phyloP scores from a whole-genome alignment of 2,329 filamentous ascomycete species.

The Fusarium oxysporum region DNA sequence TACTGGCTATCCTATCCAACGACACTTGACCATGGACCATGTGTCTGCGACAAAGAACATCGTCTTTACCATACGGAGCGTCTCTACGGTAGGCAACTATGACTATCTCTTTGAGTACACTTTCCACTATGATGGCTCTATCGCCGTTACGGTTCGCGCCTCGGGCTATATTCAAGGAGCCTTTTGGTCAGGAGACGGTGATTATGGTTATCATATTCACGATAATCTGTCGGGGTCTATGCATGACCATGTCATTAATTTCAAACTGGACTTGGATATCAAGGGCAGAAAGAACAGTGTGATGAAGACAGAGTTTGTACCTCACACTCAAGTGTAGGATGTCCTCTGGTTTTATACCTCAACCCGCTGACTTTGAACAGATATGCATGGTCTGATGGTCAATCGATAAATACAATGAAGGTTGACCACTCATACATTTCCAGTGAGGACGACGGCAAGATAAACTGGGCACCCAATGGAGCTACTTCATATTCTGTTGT shows the following conservation, averaged over 20 bases:
- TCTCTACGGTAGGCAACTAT: conserved; percentile 66
- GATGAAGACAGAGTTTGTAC: conserved; percentile 50
- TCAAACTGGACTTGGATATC: conserved; percentile 66
- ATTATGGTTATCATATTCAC: conserved; percentile 64
- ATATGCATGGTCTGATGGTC: conserved; percentile 60
- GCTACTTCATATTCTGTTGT: conserved; percentile 62
- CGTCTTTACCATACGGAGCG: conserved; percentile 58
- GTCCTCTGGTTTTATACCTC: fast-evolving
- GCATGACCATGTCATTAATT: conserved; percentile 68
- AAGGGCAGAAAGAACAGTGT: conserved; percentile 60
- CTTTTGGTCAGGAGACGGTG: conserved; percentile 58
- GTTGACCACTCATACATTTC: conserved; percentile 56
- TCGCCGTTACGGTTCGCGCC: conserved; percentile 63
- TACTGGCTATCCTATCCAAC: conserved; percentile 60
- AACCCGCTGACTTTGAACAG: not conserved
- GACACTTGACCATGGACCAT: conserved; percentile 58
- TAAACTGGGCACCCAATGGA: conserved; percentile 62
- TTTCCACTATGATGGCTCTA: conserved; percentile 64
- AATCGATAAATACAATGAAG: conserved; percentile 63
- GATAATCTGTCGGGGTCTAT: conserved; percentile 61
- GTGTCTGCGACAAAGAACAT: conserved; percentile 61
- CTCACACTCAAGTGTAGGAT: conserved; percentile 11
- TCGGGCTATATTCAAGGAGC: conserved; percentile 66
- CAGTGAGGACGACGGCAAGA: conserved; percentile 56
- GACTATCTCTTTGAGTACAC: conserved; percentile 63